Conservation (phyloP, 352 stramenopile species). For the Pythium brassicae region DNA sequence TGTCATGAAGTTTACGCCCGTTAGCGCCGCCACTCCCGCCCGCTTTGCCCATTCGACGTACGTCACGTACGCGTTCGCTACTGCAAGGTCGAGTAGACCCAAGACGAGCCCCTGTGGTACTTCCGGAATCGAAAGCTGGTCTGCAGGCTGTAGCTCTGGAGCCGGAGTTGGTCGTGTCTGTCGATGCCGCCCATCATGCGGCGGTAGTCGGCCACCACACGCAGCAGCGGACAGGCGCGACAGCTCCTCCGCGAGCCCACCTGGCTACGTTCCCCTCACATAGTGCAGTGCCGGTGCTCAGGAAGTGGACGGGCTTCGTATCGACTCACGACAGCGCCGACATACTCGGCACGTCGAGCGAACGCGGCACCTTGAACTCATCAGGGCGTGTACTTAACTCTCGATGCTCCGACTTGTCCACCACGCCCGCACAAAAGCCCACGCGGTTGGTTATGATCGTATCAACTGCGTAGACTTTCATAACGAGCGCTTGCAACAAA, state of each 20-base stretch:
- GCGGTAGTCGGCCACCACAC: slow-evolving; percentile 9
- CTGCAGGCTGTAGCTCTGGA: slow-evolving; percentile 11
- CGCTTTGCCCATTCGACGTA: not conserved
- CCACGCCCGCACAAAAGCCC: not conserved
- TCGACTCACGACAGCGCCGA: not conserved
- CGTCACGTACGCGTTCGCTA: not conserved
- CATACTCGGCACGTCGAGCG: not conserved
- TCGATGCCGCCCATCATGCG: slow-evolving; percentile 5
- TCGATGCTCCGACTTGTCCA: not conserved
- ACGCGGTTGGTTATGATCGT: slow-evolving; percentile 5
- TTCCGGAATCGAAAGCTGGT: slow-evolving; percentile 3
- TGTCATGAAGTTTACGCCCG: slow-evolving; percentile 3
- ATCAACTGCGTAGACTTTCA: slow-evolving; percentile 1
- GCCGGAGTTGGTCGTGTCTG: not conserved
- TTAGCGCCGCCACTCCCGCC: not conserved
- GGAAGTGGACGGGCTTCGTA: not conserved
- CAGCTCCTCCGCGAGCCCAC: not conserved
- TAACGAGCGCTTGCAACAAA: not conserved
- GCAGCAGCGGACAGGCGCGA: not conserved
- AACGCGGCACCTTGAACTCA: too few relatives aligned
- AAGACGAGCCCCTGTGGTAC: slow-evolving; percentile 13
- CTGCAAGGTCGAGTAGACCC: slow-evolving; percentile 2
- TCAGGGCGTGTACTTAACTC: not conserved
- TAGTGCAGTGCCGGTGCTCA: not conserved
- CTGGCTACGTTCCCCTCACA: not conserved